Evolutionary conservation across 805 yeast genomes (phyloP).

Genomic region (Candida caryicola): DNA sequence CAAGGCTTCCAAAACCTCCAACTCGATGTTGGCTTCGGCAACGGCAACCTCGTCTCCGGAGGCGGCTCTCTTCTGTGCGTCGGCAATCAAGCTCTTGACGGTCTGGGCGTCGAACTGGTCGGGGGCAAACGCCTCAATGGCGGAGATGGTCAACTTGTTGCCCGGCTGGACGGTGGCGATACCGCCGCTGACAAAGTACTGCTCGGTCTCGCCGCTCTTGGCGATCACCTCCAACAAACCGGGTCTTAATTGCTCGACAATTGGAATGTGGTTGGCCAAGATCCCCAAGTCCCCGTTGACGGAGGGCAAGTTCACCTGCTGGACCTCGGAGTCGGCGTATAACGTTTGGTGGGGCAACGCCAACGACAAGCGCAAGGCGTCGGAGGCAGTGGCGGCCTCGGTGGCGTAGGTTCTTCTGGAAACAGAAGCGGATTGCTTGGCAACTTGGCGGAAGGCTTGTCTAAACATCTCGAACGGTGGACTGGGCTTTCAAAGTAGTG

Average conservation of each 20-base stretch:
- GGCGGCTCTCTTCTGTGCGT: conserved; percentile 87
- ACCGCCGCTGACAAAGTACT: conserved; percentile 93
- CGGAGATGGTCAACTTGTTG: conserved; percentile 83
- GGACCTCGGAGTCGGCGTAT: conserved; percentile 53
- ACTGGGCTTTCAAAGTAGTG: background rate
- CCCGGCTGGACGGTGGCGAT: conserved; percentile 96
- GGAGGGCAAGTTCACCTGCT: conserved; percentile 92
- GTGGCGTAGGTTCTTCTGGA: conserved; percentile 90
- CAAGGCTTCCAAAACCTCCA: conserved; percentile 94
- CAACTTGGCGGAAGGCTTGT: conserved; percentile 59
- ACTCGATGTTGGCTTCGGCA: conserved; percentile 92
- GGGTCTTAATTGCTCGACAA: conserved; percentile 92
- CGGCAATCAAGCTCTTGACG: conserved; percentile 77
- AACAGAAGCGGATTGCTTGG: conserved; percentile 54
- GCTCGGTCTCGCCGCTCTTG: conserved; percentile 64
- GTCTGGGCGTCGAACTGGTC: conserved; percentile 80
- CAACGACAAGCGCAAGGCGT: conserved; percentile 79
- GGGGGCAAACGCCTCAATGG: conserved; percentile 92
- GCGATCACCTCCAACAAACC: conserved; percentile 93
- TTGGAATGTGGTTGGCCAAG: conserved; percentile 95
- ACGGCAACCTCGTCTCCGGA: conserved; percentile 85
- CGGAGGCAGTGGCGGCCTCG: conserved; percentile 56
- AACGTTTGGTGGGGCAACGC: conserved; percentile 85
- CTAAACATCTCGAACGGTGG: conserved; percentile 46
- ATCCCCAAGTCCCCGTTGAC: conserved; percentile 95